Base-by-base conservation (phyloP, 2,329 filamentous ascomycete genomes). In the Epichloe typhina region DNA sequence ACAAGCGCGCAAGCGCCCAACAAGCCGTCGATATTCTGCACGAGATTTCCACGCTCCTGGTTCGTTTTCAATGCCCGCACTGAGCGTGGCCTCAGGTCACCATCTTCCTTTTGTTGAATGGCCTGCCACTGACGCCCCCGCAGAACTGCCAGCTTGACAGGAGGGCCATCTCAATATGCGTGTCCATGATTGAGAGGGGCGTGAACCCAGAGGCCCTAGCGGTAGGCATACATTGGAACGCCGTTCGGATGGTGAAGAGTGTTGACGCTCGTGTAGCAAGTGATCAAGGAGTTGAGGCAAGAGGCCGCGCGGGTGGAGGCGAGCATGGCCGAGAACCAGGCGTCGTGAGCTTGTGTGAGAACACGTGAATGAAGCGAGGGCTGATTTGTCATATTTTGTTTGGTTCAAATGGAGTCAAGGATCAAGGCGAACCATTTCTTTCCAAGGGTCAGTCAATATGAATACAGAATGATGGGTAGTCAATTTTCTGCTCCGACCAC, bases 181-280 rank as follows among this genome's bases (percentile, higher is more conserved):
- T 97, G 53, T 95, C 89, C 50, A 79, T 98, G 67, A 94, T 98
- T 59, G 93, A 98, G 69, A 95, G 95, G 63, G 93, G 93, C 13
- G 88, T 97, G 33, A 95, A 95, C 63, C 93, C 93, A 0, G 91
- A 97, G 66, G 93, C 91, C 1, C 73, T 98, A 35, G 90, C 91
- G 23, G 93, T 97, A 76, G 63, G 88, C 15, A 21, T 31, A 2
- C 38, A 57, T 49, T 9, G 1, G 35, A 13, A 8, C 6, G n/a
- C 15, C 3, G 23, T 9, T 40, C 17, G 23, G 5, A n/a, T 37
- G 4, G 26, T 15, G 6, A 12, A 5, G 2, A 33, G 6, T 19
- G 33, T 26, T 44, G 33, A 45, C 49, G 13, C 36, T 46, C 35
- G 35, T 42, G 13, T 45, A 83, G 79, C 72, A 72, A 60, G 77